A percentile compares a stretch with the other conserved stretches of the same genome.
phyloP scores from a whole-genome alignment of 2,329 filamentous ascomycete genomes.

The Arthrinium puccinioides region DNA sequence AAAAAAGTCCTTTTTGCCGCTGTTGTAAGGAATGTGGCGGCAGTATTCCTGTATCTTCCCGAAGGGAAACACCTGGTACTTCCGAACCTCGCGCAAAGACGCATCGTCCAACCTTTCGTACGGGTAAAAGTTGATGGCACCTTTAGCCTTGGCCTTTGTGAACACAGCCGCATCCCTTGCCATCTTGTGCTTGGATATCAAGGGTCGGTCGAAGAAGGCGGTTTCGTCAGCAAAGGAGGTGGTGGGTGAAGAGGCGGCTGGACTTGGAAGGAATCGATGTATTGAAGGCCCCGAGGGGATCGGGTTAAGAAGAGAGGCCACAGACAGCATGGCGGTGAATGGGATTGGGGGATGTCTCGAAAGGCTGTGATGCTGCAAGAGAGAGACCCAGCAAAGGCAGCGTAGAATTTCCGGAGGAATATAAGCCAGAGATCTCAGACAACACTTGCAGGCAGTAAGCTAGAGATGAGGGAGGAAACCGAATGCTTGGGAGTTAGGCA shows the following conservation, averaged over 20 bases:
- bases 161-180: constrained; percentile 59
- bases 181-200: constrained; percentile 46
- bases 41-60: constrained; percentile 54
- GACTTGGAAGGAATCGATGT: constrained; percentile 34
- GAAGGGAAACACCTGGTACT: constrained; percentile 60
- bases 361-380: constrained; percentile 27
- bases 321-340: constrained; percentile 50
- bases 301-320: constrained; percentile 62
- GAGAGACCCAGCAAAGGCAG: constrained; percentile 11
- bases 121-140: constrained; percentile 65
- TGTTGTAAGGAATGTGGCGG: constrained; percentile 86
- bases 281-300: constrained; percentile 35
- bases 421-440: constrained; percentile 24
- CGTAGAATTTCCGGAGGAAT: constrained; percentile 12
- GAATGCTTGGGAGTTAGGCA: constrained; percentile 28
- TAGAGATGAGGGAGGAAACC: constrained; percentile 14
- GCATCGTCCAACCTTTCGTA: constrained; percentile 58
- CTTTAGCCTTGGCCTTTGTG: constrained; percentile 53
- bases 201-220: constrained; percentile 18
- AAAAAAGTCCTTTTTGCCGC: constrained; percentile 83
- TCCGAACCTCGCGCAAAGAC: constrained; percentile 49
- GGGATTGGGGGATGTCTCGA: constrained; percentile 26
- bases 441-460: constrained; percentile 20
- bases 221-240: constrained; percentile 25
- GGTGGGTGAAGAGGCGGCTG: constrained; percentile 27